These are phyloP conservation scores for Trametes elegans DNA, from an alignment of 768 basidiomycete species.

Conservation along the genomic window DNA sequence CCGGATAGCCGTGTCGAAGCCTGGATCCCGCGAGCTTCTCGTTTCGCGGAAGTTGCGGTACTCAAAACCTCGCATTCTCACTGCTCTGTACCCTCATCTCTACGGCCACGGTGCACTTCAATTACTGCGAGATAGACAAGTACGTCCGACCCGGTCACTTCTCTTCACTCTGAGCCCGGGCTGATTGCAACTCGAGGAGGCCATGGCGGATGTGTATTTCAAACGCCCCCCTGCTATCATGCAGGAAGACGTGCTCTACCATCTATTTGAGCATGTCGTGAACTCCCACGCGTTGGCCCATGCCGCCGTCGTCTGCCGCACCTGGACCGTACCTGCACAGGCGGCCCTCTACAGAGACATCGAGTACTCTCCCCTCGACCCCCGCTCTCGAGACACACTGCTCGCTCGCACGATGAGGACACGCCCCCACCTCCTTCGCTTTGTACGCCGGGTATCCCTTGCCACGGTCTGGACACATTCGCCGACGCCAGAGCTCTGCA, in stretches of 20 bases:
- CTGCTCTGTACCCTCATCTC: too few species aligned
- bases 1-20: too few species aligned
- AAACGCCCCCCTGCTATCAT: neutral
- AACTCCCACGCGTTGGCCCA: neutral
- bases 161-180: too few species aligned
- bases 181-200: neutral
- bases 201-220: neutral
- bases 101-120: too few species aligned
- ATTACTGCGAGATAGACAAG: too few species aligned
- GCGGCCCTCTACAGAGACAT: conserved; percentile 9
- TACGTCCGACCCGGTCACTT: too few species aligned
- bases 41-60: too few species aligned
- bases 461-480: conserved; percentile 11
- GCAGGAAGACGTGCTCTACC: conserved; percentile 5
- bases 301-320: conserved; percentile 3
- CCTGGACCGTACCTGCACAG: conserved; percentile 1
- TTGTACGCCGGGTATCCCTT: conserved; percentile 7
- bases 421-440: conserved; percentile 4
- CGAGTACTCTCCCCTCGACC: conserved; percentile 1
- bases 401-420: conserved; percentile 11
- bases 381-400: neutral
- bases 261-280: conserved; percentile 1
- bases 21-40: too few species aligned
- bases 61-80: too few species aligned
- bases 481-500: conserved; percentile 5